A percentile compares a stretch with the other conserved stretches of the same genome.
Conservation (phyloP, 2,329 filamentous ascomycete species). For the Microcyclospora tardicrescens region DNA sequence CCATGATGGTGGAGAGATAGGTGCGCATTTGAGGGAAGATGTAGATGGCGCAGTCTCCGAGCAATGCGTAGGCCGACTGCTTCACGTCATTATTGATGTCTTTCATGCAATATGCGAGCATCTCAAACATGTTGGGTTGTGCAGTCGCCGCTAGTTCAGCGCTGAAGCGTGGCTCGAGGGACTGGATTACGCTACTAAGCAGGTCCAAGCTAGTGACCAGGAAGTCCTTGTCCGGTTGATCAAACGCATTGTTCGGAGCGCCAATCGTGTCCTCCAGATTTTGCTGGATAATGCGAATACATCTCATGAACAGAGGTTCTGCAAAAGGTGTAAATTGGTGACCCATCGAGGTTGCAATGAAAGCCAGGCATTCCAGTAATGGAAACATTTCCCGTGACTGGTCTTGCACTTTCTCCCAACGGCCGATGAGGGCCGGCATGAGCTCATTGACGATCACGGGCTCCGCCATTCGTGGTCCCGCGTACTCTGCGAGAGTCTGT, state of each 20-base stretch:
- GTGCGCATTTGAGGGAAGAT: constrained; percentile 71
- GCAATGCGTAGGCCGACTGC: constrained; percentile 86
- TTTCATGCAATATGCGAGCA: constrained; percentile 84
- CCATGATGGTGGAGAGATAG: constrained; percentile 60
- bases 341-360: constrained; percentile 77
- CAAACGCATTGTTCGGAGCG: constrained; percentile 51
- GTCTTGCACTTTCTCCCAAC: constrained; percentile 78
- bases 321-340: constrained; percentile 75
- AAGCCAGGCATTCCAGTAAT: constrained; percentile 89
- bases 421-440: constrained; percentile 82
- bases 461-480: constrained; percentile 67
- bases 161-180: constrained; percentile 60
- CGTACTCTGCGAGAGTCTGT: constrained; percentile 86
- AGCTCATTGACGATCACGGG: constrained; percentile 70
- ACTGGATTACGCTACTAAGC: constrained; percentile 84
- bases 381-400: constrained; percentile 90
- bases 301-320: constrained; percentile 72
- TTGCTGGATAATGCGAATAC: constrained; percentile 78
- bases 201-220: constrained; percentile 89
- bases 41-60: constrained; percentile 90
- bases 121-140: constrained; percentile 76
- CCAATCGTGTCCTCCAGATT: constrained; percentile 73
- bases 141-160: constrained; percentile 62
- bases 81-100: constrained; percentile 83
- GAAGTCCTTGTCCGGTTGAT: constrained; percentile 91